Evolutionary conservation across 805 yeast species (phyloP).

Genomic region (Phaffomyces thermotolerans): DNA sequence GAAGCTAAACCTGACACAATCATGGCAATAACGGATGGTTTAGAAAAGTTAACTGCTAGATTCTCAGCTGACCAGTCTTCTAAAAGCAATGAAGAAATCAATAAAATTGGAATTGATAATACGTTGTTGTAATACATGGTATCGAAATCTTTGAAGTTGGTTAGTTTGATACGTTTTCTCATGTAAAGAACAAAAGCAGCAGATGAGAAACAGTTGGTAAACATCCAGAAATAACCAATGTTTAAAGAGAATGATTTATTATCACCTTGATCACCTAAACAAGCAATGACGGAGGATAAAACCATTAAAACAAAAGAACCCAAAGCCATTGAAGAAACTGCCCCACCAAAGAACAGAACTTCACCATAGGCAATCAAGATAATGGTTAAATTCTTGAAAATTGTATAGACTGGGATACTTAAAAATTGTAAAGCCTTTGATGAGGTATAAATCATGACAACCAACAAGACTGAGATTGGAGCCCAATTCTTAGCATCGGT

Average conservation of each 20-base stretch:
- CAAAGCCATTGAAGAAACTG: slow-evolving; percentile 82
- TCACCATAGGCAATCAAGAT: slow-evolving; percentile 97
- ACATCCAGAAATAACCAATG: slow-evolving; percentile 96
- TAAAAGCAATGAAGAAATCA: slow-evolving; percentile 63
- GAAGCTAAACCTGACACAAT: slow-evolving; percentile 88
- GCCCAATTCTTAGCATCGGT: slow-evolving; percentile 94
- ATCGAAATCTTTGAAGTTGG: slow-evolving; percentile 93
- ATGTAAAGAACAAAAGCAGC: slow-evolving; percentile 89
- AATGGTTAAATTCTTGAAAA: slow-evolving; percentile 95
- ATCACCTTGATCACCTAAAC: slow-evolving; percentile 65
- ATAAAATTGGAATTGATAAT: slow-evolving; percentile 83
- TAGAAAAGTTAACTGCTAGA: slow-evolving; percentile 65
- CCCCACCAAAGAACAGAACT: slow-evolving; percentile 93
- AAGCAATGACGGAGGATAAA: slow-evolving; percentile 91
- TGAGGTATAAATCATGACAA: slow-evolving; percentile 91
- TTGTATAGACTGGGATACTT: slow-evolving; percentile 93
- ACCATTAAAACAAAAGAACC: slow-evolving; percentile 90
- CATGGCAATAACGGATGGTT: slow-evolving; percentile 71
- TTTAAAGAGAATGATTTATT: slow-evolving; percentile 34
- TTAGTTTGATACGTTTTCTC: slow-evolving; percentile 97
- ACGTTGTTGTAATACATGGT: slow-evolving; percentile 98
- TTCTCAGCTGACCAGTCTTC: slow-evolving; percentile 94
- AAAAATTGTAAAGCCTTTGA: slow-evolving; percentile 90
- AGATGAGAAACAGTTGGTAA: slow-evolving; percentile 85
- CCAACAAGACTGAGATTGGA: slow-evolving; percentile 86